Base-by-base conservation (phyloP, 1,139 yeast genomes). In the Pneumocystis carinii region DNA sequence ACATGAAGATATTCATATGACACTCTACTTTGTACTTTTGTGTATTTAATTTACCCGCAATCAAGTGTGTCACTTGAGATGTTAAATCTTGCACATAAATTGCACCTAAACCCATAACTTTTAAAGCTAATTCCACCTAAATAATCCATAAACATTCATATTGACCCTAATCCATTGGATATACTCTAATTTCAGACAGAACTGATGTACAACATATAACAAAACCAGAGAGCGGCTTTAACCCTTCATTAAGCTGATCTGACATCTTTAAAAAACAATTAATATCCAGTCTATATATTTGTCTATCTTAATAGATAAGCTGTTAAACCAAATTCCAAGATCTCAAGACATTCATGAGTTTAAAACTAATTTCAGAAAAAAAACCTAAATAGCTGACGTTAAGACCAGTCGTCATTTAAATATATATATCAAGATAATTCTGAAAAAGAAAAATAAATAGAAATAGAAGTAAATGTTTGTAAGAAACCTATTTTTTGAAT, bases 41-140 rank as follows among this genome's bases (percentile, higher is more conserved):
- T 0, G 94, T 83, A 67, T 80, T 76, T 41, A 83, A 72, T 64
- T 79, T 79, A 1, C 92, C 95, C 19, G 87, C 92, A 3, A 88
- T 77, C 59, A 88, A 74, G 66, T 81, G 82, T 62, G 81, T 79
- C 8, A 85, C 87, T 71, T 84, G 88, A 62, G 84, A 80, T 79
- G 84, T 83, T 66, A 87, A 76, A 69, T 85, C 86, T 60, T 78
- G 77, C 65, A 78, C 78, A 69, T 81, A 81, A 7, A 71, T 71
- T 0, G 92, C 95, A 0, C 95, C 95, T 78, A 87, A 78, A 1
- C 78, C 59, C 14, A 61, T 27, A 29, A 65, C 67, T 61, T 64
- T 48, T 7, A 48, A 48, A 24, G 67, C 57, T 48, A 62, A 62
- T 38, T 57, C 19, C 58, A 48, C 55, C 63, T 27, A 19, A 61